Conservation (phyloP, 805 yeast species). For the Zygosaccharomyces rouxii region DNA sequence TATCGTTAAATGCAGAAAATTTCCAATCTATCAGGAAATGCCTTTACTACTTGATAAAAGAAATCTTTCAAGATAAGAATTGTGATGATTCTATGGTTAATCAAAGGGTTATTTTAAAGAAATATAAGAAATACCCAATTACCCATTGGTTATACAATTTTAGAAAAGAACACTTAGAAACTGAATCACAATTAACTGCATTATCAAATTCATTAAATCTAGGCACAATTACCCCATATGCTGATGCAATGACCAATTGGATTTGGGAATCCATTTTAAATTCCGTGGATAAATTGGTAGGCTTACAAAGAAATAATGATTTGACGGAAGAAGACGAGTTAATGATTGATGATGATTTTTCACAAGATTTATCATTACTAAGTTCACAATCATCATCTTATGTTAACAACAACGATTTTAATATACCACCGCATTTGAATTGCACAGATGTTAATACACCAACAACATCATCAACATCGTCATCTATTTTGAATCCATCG, state of each 20-base stretch:
- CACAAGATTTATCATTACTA: slow-evolving; percentile 3
- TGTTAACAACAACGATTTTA: slow-evolving; percentile 5
- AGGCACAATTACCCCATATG: slow-evolving; percentile 3
- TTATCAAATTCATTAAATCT: slow-evolving; percentile 14
- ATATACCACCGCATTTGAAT: background rate
- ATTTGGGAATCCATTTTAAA: slow-evolving; percentile 11
- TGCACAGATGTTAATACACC: slow-evolving; percentile 4
- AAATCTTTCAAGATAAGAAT: slow-evolving; percentile 15
- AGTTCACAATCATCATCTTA: slow-evolving; percentile 9
- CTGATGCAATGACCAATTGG: slow-evolving; percentile 13
- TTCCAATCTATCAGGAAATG: slow-evolving; percentile 24
- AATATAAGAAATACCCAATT: slow-evolving; percentile 20
- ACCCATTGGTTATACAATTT: slow-evolving; percentile 13
- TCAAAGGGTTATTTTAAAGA: slow-evolving; percentile 21
- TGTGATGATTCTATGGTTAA: slow-evolving; percentile 8
- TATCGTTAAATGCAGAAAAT: slow-evolving; percentile 9
- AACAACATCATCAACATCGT: slow-evolving; percentile 3
- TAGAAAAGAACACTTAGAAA: slow-evolving; percentile 15
- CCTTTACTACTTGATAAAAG: slow-evolving; percentile 18
- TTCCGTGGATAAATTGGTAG: slow-evolving; percentile 17
- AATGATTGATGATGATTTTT: slow-evolving; percentile 1
- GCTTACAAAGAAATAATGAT: slow-evolving; percentile 11
- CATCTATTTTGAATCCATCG: background rate
- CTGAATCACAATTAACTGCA: slow-evolving; percentile 20
- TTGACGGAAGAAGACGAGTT: slow-evolving; percentile 1